Evolutionary conservation across 2,329 filamentous ascomycete genomes (phyloP).

Genomic region (Annulohypoxylon truncatum): DNA sequence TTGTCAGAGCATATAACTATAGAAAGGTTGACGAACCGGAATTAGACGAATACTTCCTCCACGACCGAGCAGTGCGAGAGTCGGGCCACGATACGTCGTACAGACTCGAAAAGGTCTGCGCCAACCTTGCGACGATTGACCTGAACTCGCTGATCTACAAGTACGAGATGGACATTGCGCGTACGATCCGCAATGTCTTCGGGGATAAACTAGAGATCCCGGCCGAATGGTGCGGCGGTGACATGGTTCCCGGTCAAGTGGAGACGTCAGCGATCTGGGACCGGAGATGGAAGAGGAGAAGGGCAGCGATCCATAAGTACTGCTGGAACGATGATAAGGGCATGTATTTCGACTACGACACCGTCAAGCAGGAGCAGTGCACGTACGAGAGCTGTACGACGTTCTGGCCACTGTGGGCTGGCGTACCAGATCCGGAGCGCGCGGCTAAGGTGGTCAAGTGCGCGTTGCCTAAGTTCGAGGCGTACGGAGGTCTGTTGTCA

Average conservation of each 20-base stretch:
- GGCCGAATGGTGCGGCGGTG: slow-evolving; percentile 79
- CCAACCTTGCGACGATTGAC: slow-evolving; percentile 91
- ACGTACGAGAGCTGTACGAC: slow-evolving; percentile 92
- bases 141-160: slow-evolving; percentile 96
- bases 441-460: slow-evolving; percentile 84
- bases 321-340: slow-evolving; percentile 92
- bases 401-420: slow-evolving; percentile 98
- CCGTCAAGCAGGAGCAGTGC: slow-evolving; percentile 80
- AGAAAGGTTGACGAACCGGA: slow-evolving; percentile 83
- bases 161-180: slow-evolving; percentile 93
- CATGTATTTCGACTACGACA: slow-evolving; percentile 99
- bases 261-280: slow-evolving; percentile 93
- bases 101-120: slow-evolving; percentile 87
- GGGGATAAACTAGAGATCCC: slow-evolving; percentile 85
- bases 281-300: slow-evolving; percentile 84
- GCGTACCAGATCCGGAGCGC: slow-evolving; percentile 85
- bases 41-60: slow-evolving; percentile 93
- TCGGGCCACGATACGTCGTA: slow-evolving; percentile 98
- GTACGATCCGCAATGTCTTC: slow-evolving; percentile 86
- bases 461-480: slow-evolving; percentile 89
- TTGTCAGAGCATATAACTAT: slow-evolving; percentile 89
- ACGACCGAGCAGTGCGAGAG: slow-evolving; percentile 94
- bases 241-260: slow-evolving; percentile 73
- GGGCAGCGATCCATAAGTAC: slow-evolving; percentile 88
- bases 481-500: slow-evolving; percentile 85